Percentiles rank a stretch among this genome's conserved stretches.
Evolutionary conservation across 306 rosid species (phyloP).

Genomic region (Trichosanthes truncata): DNA sequence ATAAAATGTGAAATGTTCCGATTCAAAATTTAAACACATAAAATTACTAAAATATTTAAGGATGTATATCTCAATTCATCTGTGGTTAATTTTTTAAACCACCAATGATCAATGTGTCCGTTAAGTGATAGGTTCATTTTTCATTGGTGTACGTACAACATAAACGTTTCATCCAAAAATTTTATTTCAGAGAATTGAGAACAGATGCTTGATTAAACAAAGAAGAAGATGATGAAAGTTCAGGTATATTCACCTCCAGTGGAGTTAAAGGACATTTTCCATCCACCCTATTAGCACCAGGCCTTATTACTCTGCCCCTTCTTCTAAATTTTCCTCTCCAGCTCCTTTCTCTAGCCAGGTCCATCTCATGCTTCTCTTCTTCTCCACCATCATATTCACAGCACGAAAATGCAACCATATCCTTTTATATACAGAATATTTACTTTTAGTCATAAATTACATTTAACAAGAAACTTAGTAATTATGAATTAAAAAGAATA

Average conservation of each 20-base stretch:
- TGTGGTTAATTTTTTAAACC: not conserved
- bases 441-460: constrained; percentile 14
- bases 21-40: not conserved
- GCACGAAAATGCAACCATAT: constrained; percentile 98
- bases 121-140: not conserved
- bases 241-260: constrained; percentile 45
- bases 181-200: not conserved
- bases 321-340: constrained; percentile 97
- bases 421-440: constrained; percentile 33
- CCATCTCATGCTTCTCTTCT: constrained; percentile 96
- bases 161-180: not conserved
- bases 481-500: not conserved
- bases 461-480: constrained; percentile 6
- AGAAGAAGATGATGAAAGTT: not conserved
- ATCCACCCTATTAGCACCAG: constrained; percentile 83
- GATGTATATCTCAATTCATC: not conserved
- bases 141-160: not conserved
- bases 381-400: constrained; percentile 90
- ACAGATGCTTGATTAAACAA: not conserved
- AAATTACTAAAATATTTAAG: not conserved
- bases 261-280: constrained; percentile 98
- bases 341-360: constrained; percentile 89
- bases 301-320: constrained; percentile 77
- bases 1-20: not conserved
- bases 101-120: not conserved